Percentiles rank a stretch among this genome's conserved stretches.
These are phyloP conservation scores for Kluyveromyces sp. DNA, from an alignment of 1,139 yeast genomes.

Conservation along the genomic window DNA sequence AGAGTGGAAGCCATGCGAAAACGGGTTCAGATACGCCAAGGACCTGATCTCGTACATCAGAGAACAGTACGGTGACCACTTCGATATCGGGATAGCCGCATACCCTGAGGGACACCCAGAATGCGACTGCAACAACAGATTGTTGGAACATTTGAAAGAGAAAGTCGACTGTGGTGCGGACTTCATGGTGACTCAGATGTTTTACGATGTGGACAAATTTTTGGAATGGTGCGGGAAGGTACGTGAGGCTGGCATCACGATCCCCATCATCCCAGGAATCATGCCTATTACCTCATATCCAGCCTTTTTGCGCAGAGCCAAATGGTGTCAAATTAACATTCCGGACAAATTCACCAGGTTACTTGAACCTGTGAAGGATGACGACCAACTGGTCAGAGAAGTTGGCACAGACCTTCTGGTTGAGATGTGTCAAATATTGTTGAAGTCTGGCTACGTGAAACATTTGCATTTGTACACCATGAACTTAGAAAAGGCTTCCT, in stretches of 20 bases:
- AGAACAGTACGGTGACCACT: constrained; percentile 51
- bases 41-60: constrained; percentile 53
- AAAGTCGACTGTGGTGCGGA: constrained; percentile 92
- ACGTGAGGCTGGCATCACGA: constrained; percentile 65
- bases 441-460: constrained; percentile 65
- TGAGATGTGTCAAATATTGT: constrained; percentile 70
- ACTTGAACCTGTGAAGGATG: constrained; percentile 81
- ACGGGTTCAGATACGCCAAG: constrained; percentile 69
- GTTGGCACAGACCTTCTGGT: constrained; percentile 77
- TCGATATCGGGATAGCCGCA: constrained; percentile 70
- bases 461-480: constrained; percentile 94
- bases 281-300: constrained; percentile 97
- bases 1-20: constrained; percentile 44
- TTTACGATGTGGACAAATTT: constrained; percentile 81
- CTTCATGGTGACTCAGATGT: constrained; percentile 89
- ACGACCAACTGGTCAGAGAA: constrained; percentile 81
- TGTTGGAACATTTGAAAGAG: constrained; percentile 66
- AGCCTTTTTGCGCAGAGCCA: constrained; percentile 85
- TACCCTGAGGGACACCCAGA: constrained; percentile 81
- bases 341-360: constrained; percentile 67
- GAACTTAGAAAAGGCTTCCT: constrained; percentile 87
- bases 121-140: constrained; percentile 51
- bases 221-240: constrained; percentile 72
- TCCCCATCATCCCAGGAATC: constrained; percentile 94
- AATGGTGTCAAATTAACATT: constrained; percentile 80